Evolutionary conservation across 192 early-diverging fungal species (phyloP).

Genomic region (Funneliformis geosporum): DNA sequence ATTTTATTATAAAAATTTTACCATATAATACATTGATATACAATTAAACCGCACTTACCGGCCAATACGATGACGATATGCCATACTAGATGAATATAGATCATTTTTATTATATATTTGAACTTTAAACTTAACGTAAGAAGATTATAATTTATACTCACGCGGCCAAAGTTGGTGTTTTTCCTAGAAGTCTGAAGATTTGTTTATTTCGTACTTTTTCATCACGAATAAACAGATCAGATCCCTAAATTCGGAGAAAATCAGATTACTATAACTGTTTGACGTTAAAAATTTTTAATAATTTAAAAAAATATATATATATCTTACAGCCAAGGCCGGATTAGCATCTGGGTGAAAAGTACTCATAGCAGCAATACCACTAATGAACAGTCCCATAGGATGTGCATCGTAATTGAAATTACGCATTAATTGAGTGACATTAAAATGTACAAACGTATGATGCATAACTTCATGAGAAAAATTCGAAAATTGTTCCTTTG

Average conservation of each 20-base stretch:
- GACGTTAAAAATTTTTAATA: too few relatives aligned
- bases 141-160: conserved; percentile 12
- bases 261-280: too few relatives aligned
- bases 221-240: conserved; percentile 41
- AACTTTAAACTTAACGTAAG: neutral
- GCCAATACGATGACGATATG: conserved; percentile 65
- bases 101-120: neutral
- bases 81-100: conserved; percentile 20
- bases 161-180: conserved; percentile 64
- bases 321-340: conserved; percentile 51
- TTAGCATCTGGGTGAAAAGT: conserved; percentile 74
- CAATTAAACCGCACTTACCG: conserved; percentile 26
- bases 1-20: neutral
- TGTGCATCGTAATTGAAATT: conserved; percentile 69
- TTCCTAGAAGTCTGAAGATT: conserved; percentile 64
- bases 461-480: conserved; percentile 58
- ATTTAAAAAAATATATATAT: too few relatives aligned
- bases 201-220: conserved; percentile 48
- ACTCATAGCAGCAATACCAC: conserved; percentile 58
- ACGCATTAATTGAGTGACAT: conserved; percentile 55
- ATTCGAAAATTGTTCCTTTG: conserved; percentile 47
- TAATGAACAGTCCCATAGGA: conserved; percentile 67
- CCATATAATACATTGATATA: neutral
- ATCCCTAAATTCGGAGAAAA: conserved; percentile 37
- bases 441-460: conserved; percentile 58